phyloP scores from a whole-genome alignment of 305 asterid species.

The Fraxinus ornus region DNA sequence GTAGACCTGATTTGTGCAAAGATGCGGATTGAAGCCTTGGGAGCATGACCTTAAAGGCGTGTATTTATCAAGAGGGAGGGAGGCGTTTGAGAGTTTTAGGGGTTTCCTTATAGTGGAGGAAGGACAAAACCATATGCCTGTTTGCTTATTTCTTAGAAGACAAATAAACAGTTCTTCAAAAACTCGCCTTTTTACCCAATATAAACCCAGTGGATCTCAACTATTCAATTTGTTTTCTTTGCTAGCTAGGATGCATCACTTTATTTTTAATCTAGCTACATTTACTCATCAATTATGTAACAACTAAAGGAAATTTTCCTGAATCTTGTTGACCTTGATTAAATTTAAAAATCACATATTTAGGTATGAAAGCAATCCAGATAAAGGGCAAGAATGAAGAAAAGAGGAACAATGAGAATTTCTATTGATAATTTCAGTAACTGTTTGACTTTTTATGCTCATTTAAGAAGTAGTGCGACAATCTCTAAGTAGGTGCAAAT shows the following conservation, averaged over 20 bases:
- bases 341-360: neutral
- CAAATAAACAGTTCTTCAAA: neutral
- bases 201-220: neutral
- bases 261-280: neutral
- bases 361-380: neutral
- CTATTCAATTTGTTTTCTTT: neutral
- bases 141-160: neutral
- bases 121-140: neutral
- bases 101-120: neutral
- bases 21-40: neutral
- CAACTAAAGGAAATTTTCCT: neutral
- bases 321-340: neutral
- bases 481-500: neutral
- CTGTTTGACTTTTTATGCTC: neutral
- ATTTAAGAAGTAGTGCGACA: neutral
- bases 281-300: neutral
- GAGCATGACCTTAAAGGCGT: neutral
- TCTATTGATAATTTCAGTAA: neutral
- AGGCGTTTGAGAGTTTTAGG: neutral
- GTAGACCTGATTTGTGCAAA: neutral
- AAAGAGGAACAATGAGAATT: neutral
- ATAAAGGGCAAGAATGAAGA: neutral
- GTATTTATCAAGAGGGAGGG: neutral
- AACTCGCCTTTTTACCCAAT: neutral
- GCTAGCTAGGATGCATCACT: neutral